Conservation (phyloP, 2,329 filamentous ascomycete genomes). For the Chaetomium globosum region DNA sequence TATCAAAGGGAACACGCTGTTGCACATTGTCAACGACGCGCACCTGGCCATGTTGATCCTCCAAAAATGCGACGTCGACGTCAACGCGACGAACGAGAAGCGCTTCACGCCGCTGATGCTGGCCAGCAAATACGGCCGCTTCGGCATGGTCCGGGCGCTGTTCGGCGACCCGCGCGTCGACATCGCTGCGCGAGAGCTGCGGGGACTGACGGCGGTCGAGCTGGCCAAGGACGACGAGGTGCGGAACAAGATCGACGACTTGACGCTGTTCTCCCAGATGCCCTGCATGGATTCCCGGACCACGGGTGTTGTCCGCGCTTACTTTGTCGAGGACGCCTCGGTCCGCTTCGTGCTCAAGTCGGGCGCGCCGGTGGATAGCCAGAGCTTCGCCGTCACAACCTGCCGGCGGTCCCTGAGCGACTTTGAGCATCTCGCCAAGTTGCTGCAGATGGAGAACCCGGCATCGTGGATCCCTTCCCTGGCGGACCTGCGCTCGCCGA, state of each 20-base stretch:
- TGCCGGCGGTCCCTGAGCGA: slow-evolving; percentile 84
- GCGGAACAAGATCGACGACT: slow-evolving; percentile 91
- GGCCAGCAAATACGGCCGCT: slow-evolving; percentile 94
- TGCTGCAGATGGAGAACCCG: slow-evolving; percentile 85
- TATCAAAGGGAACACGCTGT: slow-evolving; percentile 84
- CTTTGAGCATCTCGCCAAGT: slow-evolving; percentile 85
- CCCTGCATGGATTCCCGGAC: slow-evolving; percentile 76
- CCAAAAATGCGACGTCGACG: slow-evolving; percentile 86
- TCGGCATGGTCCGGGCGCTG: slow-evolving; percentile 86
- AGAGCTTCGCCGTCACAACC: slow-evolving; percentile 90
- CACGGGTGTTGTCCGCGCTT: slow-evolving; percentile 90
- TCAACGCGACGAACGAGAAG: slow-evolving; percentile 93
- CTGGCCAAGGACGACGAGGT: slow-evolving; percentile 98
- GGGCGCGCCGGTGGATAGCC: slow-evolving; percentile 77
- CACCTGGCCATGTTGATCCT: slow-evolving; percentile 75
- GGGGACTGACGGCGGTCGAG: slow-evolving; percentile 91
- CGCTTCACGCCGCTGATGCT: slow-evolving; percentile 96
- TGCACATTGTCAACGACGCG: slow-evolving; percentile 93
- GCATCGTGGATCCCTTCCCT: slow-evolving; percentile 91
- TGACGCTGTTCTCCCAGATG: slow-evolving; percentile 77
- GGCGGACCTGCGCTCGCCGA: slow-evolving; percentile 77
- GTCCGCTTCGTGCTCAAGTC: slow-evolving; percentile 93
- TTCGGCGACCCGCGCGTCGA: slow-evolving; percentile 90
- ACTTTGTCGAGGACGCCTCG: slow-evolving; percentile 95
- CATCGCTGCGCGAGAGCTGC: slow-evolving; percentile 76